Evolutionary conservation across 495 filamentous ascomycete genomes (phyloP), one percentile per base, ranked within the genome.

Genomic region (Penicillium herquei): DNA sequence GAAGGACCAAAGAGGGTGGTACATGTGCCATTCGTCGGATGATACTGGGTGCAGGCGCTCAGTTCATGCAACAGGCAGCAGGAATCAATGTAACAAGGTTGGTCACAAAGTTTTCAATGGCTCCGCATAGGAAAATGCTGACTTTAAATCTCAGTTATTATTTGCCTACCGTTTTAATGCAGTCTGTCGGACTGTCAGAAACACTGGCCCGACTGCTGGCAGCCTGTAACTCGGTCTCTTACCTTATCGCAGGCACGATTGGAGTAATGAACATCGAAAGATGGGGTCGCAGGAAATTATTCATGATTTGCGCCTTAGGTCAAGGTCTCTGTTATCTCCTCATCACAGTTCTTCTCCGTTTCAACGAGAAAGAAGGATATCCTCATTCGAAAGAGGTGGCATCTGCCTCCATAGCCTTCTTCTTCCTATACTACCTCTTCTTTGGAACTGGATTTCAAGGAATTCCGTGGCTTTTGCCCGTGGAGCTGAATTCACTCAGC

Each of bases 381-480:
- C 2, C 40, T n/a, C 40, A 43, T 43, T 14, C 40, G 8, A 57
- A 60, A 30, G 42, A 71, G 50, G 59, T 67, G 11, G 69, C 68
- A 5, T 61, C 57, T 26, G 72, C 67, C 1, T 69, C 66, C 9
- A 63, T 60, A 3, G 54, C 65, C 13, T 53, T 71, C 21, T 72
- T 68, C 62, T 73, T 81, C 55, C 75, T 79, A 37, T 78, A 75
- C 58, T 76, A 76, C 49, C 65, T 75, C 51, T 73, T 57, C 63
- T 81, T 80, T 52, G 78, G 74, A 9, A 65, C 75, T 35, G 77
- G 76, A 6, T 46, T 57, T 16, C 49, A 39, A 7, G 49, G 49
- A 2, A 40, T 57, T 3, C 55, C 55, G 17, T 57, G 55, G 55
- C 42, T 57, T 8, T 51, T 44, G 12, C 68, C 81, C 0, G 75